A percentile compares a stretch with the other conserved stretches of the same genome.
Conservation (phyloP, 2,329 filamentous ascomycete species). For the Pseudogymnoascus sp. region DNA sequence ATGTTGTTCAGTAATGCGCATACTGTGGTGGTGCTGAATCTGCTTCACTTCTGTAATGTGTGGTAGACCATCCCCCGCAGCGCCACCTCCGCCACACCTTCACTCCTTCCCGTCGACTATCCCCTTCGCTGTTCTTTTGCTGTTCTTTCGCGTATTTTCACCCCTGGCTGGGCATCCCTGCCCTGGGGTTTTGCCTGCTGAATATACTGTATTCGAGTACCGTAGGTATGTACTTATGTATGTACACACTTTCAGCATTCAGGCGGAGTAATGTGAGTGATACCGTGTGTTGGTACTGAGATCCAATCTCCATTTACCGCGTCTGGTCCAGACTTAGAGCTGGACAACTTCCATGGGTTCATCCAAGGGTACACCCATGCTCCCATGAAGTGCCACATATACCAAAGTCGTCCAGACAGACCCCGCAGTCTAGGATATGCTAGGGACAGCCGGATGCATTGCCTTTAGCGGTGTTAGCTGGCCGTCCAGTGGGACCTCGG, state of each 20-base stretch:
- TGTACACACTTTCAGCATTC: not conserved
- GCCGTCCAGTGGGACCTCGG: not conserved
- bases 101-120: not conserved
- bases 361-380: conserved; percentile 1
- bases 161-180: no score
- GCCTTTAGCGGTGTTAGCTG: not conserved
- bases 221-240: not conserved
- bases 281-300: not conserved
- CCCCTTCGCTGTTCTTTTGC: not conserved
- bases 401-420: not conserved
- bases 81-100: not conserved
- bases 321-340: conserved; percentile 1
- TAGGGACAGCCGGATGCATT: not conserved
- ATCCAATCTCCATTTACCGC: not conserved
- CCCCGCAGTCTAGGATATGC: not conserved
- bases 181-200: not conserved
- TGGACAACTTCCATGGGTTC: not conserved
- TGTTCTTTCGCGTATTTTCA: not conserved
- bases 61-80: not conserved
- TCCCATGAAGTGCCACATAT: not conserved
- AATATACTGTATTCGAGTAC: not conserved
- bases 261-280: not conserved
- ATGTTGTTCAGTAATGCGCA: not conserved
- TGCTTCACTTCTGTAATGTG: not conserved
- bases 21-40: not conserved